Percentiles rank a stretch among this genome's conserved stretches.
These are phyloP conservation scores for Erysiphe neolycopersici DNA, from an alignment of 2,329 filamentous ascomycete genomes.

Conservation along the genomic window DNA sequence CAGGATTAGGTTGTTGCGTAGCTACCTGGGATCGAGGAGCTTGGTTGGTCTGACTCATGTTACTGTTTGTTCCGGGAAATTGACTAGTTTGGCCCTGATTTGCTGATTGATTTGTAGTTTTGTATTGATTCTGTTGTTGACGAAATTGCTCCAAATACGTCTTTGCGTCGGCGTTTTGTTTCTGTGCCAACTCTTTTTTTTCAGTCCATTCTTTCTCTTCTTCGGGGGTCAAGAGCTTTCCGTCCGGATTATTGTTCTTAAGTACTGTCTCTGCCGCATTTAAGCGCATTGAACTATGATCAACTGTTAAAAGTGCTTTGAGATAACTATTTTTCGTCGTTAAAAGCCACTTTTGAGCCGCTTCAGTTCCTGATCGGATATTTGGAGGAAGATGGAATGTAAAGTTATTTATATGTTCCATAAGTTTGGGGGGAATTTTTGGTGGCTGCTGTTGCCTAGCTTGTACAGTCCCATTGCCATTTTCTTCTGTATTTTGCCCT, in stretches of 20 bases:
- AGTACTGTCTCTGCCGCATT: constrained; percentile 18
- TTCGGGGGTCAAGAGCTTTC: constrained; percentile 20
- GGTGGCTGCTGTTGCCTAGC: constrained; percentile 4
- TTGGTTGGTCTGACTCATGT: background rate
- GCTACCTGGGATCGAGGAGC: constrained; percentile 9
- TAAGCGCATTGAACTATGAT: constrained; percentile 18
- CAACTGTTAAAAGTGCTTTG: constrained; percentile 23
- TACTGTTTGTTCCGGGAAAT: background rate
- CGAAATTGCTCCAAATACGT: constrained; percentile 22
- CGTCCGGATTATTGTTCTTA: constrained; percentile 19
- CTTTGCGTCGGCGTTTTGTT: constrained; percentile 20
- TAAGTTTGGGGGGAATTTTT: constrained; percentile 12
- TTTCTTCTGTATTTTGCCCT: constrained; percentile 3
- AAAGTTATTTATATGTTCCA: constrained; percentile 22
- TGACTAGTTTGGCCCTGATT: constrained; percentile 2
- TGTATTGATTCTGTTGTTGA: constrained; percentile 13
- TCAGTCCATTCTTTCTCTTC: constrained; percentile 20
- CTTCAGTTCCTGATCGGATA: constrained; percentile 18
- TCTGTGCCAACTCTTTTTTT: constrained; percentile 19
- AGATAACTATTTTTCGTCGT: constrained; percentile 22
- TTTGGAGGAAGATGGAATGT: constrained; percentile 19
- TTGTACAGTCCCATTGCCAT: constrained; percentile 3
- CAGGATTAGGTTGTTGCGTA: constrained; percentile 10
- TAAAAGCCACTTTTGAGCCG: constrained; percentile 20
- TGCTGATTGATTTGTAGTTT: constrained; percentile 9